Base-by-base conservation (phyloP, 2,329 filamentous ascomycete genomes). In the Beauveria sp. region DNA sequence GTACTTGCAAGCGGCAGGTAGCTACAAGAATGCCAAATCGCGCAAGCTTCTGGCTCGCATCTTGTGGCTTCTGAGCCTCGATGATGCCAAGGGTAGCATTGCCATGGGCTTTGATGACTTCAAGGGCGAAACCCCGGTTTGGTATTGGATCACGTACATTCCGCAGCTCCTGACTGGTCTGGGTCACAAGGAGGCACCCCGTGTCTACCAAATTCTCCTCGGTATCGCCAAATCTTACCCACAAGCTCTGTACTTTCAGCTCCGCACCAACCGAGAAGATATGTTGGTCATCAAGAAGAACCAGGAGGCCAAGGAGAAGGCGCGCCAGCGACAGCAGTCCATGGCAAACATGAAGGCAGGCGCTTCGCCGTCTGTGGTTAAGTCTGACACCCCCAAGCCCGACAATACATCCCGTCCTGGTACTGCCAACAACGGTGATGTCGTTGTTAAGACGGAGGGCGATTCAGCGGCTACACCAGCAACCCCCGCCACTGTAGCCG, bases 61-160 rank as follows among this genome's bases (percentile, higher is more conserved):
- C 55, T 80, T 99, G 54, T 99, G 94, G 94, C 81, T 99, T 51
- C 83, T 99, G 50, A 97, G 93, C 73, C 80, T 99, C 66, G 94
- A 99, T 70, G 92, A 97, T 69, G 81, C 90, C 0, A 91, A 91
- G 70, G 91, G 91, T 14, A 88, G 84, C 43, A 87, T 99, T 63
- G 89, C 91, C 0, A 81, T 86, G 67, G 91, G 93, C 14, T 99
- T 97, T 66, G 91, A 96, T 66, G 91, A 93, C 67, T 99, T 94
- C 78, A 97, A 97, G 79, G 94, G 94, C 56, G 96, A 99, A 67
- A 96, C 92, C 2, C 92, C 92, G 0, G 91, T 96, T 14, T 99
- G 94, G 94, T 99, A 97, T 76, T 99, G 94, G 94, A 97, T 97
- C 67, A 97, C 93, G 0, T 99, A 96, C 72, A 97, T 99, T 65